phyloP scores from a whole-genome alignment of 2,329 filamentous ascomycete species.

The Alternaria sp. region DNA sequence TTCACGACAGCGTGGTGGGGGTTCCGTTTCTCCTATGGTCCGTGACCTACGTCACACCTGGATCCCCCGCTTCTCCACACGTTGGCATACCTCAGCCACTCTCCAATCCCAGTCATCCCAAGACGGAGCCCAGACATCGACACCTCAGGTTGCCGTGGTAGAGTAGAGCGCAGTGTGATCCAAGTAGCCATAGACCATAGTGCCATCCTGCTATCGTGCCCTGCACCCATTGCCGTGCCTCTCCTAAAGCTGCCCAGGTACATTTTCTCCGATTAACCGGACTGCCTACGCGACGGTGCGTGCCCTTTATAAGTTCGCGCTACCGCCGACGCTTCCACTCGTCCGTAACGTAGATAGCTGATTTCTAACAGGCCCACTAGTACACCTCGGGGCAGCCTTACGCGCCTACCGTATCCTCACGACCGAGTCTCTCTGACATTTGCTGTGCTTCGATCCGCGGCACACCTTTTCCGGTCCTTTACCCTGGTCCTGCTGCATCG shows the following conservation, averaged over 20 bases:
- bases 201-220: not conserved
- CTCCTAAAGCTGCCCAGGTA: not conserved
- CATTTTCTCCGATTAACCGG: conserved; percentile 40
- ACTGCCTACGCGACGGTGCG: conserved; percentile 24
- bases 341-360: conserved; percentile 44
- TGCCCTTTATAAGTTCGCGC: conserved; percentile 32
- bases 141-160: conserved; percentile 2
- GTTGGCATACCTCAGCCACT: conserved; percentile 22
- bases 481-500: conserved; percentile 24
- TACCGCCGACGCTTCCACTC: conserved; percentile 44
- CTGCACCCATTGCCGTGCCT: not conserved
- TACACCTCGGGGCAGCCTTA: conserved; percentile 36
- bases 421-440: conserved; percentile 39
- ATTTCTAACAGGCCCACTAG: conserved; percentile 33
- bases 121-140: conserved; percentile 9
- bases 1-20: not conserved
- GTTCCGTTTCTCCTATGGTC: conserved; percentile 25
- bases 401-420: conserved; percentile 41
- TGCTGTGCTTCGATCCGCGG: conserved; percentile 19
- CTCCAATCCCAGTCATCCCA: conserved; percentile 7
- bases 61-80: conserved; percentile 24
- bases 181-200: not conserved
- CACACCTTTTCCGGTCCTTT: conserved; percentile 37
- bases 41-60: conserved; percentile 23
- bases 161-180: conserved; percentile 5